Percentiles rank a stretch among this genome's conserved stretches.
phyloP scores from a whole-genome alignment of 1,284 basidiomycete genomes.

The Phaffia rhodozyma region DNA sequence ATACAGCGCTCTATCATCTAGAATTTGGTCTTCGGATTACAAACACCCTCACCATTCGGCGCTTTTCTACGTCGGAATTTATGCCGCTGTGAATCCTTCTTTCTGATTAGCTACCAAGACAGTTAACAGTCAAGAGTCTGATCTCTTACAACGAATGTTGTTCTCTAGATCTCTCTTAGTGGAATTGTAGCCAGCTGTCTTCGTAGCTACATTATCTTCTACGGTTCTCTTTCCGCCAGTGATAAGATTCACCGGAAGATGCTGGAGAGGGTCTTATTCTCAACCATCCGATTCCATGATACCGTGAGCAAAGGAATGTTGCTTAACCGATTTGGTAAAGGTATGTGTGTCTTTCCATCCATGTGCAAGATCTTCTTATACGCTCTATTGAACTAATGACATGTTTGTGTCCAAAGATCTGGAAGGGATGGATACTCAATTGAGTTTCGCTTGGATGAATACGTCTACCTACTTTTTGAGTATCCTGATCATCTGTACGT shows the following conservation, averaged over 20 bases:
- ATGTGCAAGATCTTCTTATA: too few species aligned
- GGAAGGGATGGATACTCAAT: too few species aligned
- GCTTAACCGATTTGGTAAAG: slow-evolving; percentile 83
- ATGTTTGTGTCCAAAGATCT: too few species aligned
- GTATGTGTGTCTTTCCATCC: slow-evolving; percentile 53
- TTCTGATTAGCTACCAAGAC: background rate
- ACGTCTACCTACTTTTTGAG: too few species aligned
- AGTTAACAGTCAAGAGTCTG: too few species aligned
- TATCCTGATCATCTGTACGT: too few species aligned
- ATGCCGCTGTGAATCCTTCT: slow-evolving; percentile 41
- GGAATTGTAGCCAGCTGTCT: slow-evolving; percentile 30
- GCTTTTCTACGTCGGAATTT: slow-evolving; percentile 63
- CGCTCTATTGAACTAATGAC: too few species aligned
- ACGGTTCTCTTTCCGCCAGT: slow-evolving; percentile 44
- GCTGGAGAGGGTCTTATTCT: slow-evolving; percentile 74
- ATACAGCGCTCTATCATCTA: slow-evolving; percentile 27
- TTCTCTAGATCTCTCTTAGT: slow-evolving; percentile 25
- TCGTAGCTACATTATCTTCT: slow-evolving; percentile 37
- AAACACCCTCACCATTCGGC: slow-evolving; percentile 40
- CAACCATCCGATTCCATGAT: slow-evolving; percentile 86
- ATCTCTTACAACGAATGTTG: background rate
- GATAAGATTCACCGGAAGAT: slow-evolving; percentile 41
- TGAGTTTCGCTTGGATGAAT: too few species aligned
- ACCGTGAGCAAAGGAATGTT: slow-evolving; percentile 76
- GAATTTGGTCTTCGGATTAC: slow-evolving; percentile 17